Conservation (phyloP, 768 basidiomycete species). For the Suillus plorans region DNA sequence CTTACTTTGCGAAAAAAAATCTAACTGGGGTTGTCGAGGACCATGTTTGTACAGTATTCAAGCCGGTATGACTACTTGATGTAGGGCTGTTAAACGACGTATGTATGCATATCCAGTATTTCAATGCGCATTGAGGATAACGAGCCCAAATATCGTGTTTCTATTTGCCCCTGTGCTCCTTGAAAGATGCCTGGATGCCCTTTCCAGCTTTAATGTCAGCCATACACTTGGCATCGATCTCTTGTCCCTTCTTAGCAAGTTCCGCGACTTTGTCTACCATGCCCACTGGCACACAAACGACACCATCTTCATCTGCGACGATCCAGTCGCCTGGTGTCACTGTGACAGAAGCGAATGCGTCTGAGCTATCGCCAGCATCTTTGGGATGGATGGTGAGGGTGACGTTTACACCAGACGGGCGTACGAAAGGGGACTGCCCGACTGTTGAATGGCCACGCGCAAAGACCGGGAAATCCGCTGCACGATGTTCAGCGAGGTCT, state of each 20-base stretch:
- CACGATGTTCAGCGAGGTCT: constrained; percentile 77
- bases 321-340: constrained; percentile 80
- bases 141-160: constrained; percentile 18
- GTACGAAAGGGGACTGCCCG: constrained; percentile 82
- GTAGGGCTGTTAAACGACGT: background rate
- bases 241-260: constrained; percentile 55
- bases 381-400: constrained; percentile 48
- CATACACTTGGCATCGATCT: constrained; percentile 71
- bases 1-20: background rate
- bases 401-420: constrained; percentile 73
- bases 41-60: background rate
- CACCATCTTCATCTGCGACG: constrained; percentile 86
- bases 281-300: constrained; percentile 71
- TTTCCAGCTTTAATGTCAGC: constrained; percentile 73
- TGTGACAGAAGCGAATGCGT: constrained; percentile 50
- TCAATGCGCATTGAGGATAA: background rate
- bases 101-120: background rate
- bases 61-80: background rate
- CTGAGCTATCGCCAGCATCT: constrained; percentile 30
- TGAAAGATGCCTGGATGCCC: constrained; percentile 78
- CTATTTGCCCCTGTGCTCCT: constrained; percentile 61
- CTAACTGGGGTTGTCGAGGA: background rate
- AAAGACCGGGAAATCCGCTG: constrained; percentile 75
- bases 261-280: constrained; percentile 56
- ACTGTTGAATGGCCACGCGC: constrained; percentile 80